Evolutionary conservation across 257 asterid genomes (phyloP).

Genomic region (Rehmannia glutinosa): DNA sequence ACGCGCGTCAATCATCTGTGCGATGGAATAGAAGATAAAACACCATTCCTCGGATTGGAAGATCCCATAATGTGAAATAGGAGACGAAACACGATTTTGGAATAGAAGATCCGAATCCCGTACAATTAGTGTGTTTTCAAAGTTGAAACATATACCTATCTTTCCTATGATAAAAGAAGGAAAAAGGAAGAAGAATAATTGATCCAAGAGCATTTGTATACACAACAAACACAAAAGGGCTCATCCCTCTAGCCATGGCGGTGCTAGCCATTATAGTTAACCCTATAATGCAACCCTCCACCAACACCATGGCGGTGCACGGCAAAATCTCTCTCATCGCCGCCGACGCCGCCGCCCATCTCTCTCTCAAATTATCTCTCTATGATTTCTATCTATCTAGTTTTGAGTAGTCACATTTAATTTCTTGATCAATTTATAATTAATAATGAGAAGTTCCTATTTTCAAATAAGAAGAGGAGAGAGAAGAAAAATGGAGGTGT

Average conservation of each 20-base stretch:
- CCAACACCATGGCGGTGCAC: conserved; percentile 52
- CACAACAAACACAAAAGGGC: conserved; percentile 74
- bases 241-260: conserved; percentile 66
- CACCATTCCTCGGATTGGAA: no score
- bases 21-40: no score
- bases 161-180: conserved; percentile 23
- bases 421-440: conserved; percentile 10
- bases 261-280: conserved; percentile 70
- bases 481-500: conserved; percentile 24
- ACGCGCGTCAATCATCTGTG: no score
- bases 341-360: conserved; percentile 25
- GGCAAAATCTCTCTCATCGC: conserved; percentile 39
- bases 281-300: conserved; percentile 57
- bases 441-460: conserved; percentile 23
- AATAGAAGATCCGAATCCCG: no score
- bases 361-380: conserved; percentile 11
- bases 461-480: conserved; percentile 9
- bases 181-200: conserved; percentile 43
- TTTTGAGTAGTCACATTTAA: neutral
- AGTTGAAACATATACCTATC: conserved; percentile 27
- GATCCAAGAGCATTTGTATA: conserved; percentile 69
- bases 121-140: no score
- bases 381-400: neutral
- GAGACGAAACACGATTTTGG: no score
- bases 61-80: no score